A percentile compares a stretch with the other conserved stretches of the same genome.
Evolutionary conservation across 371 early-diverging fungal species (phyloP).

Genomic region (Haplosporangium sp.): DNA sequence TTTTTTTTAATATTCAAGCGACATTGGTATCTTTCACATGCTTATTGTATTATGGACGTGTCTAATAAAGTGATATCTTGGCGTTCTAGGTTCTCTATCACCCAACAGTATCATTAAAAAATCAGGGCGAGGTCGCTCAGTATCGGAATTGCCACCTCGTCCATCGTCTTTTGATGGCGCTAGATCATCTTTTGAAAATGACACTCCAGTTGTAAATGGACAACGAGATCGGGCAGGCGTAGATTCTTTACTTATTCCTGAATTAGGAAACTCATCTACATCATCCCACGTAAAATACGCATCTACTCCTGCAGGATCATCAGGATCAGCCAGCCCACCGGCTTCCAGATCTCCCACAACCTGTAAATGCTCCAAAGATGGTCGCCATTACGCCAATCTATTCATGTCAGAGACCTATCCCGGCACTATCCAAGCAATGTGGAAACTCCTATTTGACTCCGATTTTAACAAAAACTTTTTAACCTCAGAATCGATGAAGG

Average conservation of each 20-base stretch:
- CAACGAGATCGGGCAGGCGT: conserved; percentile 5
- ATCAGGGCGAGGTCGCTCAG: conserved; percentile 33
- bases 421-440: conserved; percentile 62
- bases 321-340: neutral
- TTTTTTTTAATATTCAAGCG: too few species aligned
- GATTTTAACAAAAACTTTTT: conserved; percentile 38
- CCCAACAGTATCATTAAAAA: conserved; percentile 4
- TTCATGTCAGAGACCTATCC: conserved; percentile 65
- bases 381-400: conserved; percentile 61
- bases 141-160: conserved; percentile 36
- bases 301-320: neutral
- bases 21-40: neutral
- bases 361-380: conserved; percentile 63
- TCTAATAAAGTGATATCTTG: neutral
- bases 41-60: neutral
- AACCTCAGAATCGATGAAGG: conserved; percentile 45
- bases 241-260: neutral
- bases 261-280: neutral
- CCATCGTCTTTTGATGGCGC: conserved; percentile 25
- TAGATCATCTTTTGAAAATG: conserved; percentile 6
- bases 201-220: neutral
- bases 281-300: neutral
- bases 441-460: conserved; percentile 62
- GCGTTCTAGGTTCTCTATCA: conserved; percentile 3
- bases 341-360: conserved; percentile 28